Percentiles rank a stretch among this genome's conserved stretches.
Evolutionary conservation across 2,329 filamentous ascomycete genomes (phyloP).

Genomic region (Fusarium floridanum): DNA sequence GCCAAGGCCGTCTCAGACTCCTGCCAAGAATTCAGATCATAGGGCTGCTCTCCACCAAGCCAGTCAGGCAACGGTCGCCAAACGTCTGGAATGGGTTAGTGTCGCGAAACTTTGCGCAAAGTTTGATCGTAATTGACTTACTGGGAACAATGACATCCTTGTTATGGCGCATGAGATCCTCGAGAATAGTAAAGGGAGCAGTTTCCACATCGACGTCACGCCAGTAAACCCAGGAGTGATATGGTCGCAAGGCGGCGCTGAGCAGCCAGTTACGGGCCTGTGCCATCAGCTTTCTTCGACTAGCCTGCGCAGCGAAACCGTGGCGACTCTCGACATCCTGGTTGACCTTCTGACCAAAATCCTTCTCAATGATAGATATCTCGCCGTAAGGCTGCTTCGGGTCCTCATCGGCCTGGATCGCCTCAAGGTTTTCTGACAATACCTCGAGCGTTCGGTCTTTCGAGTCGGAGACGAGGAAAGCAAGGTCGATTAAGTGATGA

Average conservation of each 20-base stretch:
- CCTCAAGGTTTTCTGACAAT: slow-evolving; percentile 80
- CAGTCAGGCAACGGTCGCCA: slow-evolving; percentile 99
- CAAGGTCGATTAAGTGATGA: slow-evolving; percentile 94
- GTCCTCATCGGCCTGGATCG: slow-evolving; percentile 84
- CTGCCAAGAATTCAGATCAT: slow-evolving; percentile 99
- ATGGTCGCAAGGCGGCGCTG: slow-evolving; percentile 91
- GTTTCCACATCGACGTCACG: slow-evolving; percentile 98
- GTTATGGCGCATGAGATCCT: slow-evolving; percentile 98
- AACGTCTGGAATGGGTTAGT: slow-evolving; percentile 74
- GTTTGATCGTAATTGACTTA: slow-evolving; percentile 64
- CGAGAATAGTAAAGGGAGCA: slow-evolving; percentile 94
- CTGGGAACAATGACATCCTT: slow-evolving; percentile 99
- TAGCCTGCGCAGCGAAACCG: slow-evolving; percentile 95
- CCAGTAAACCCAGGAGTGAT: slow-evolving; percentile 99
- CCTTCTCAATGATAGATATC: slow-evolving; percentile 97
- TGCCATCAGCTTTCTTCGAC: slow-evolving; percentile 95
- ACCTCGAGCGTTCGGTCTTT: slow-evolving; percentile 89
- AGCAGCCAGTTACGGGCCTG: slow-evolving; percentile 97
- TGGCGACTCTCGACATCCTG: slow-evolving; percentile 98
- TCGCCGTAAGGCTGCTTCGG: slow-evolving; percentile 89
- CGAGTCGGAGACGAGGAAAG: slow-evolving; percentile 96
- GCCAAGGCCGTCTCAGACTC: slow-evolving; percentile 97
- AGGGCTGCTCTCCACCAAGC: slow-evolving; percentile 98
- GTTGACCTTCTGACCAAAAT: slow-evolving; percentile 97
- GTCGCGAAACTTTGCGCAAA: neutral